Evolutionary conservation across 495 filamentous ascomycete genomes (phyloP), one percentile per base, ranked within the genome.

Genomic region (Podospora bellae-mahoneyi): DNA sequence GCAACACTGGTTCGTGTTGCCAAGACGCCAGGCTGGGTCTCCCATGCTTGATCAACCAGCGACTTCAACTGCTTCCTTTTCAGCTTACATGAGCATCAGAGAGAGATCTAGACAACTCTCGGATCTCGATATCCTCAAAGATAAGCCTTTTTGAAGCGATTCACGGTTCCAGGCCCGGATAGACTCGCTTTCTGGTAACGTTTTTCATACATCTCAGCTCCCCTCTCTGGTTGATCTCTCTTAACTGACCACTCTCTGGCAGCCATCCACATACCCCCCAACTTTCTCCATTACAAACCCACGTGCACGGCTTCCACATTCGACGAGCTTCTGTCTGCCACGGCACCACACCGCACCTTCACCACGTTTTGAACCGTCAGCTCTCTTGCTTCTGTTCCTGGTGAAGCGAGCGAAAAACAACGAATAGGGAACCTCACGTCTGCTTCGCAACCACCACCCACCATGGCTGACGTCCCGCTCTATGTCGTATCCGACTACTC

Each of bases 391-490:
- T 16, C 39, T 16, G 15, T 16, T 4, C 9, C 39, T 48, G 7
- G 9, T 20, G 23, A 58, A 58, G 55, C n/a, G 7, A 58, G 23
- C 5, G 23, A 58, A 58, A 58, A 58, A 19, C 4, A 58, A 58
- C 9, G n/a, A 20, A 9, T 20, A 19, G 3, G 55, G 23, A 58
- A 58, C 48, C 30, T 5, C 1, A 30, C 32, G 27, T 62, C 60
- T 28, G 20, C 26, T 23, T 26, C 59, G 15, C 59, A 5, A 30
- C 60, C 23, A 5, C 13, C 23, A 30, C 30, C 60, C 13, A 15
- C 60, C 82, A 88, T 92, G 73, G 82, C 87, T 57, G 95, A 98
- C 78, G 85, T 99, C 39, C 90, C 93, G 68, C 86, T 98, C 73
- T 85, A 89, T 68, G 90, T 99, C 77, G 89, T 87, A 65, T 93